These are phyloP conservation scores for Sugiyamaella lignohabitans DNA, from an alignment of 805 yeast genomes.

Conservation along the genomic window DNA sequence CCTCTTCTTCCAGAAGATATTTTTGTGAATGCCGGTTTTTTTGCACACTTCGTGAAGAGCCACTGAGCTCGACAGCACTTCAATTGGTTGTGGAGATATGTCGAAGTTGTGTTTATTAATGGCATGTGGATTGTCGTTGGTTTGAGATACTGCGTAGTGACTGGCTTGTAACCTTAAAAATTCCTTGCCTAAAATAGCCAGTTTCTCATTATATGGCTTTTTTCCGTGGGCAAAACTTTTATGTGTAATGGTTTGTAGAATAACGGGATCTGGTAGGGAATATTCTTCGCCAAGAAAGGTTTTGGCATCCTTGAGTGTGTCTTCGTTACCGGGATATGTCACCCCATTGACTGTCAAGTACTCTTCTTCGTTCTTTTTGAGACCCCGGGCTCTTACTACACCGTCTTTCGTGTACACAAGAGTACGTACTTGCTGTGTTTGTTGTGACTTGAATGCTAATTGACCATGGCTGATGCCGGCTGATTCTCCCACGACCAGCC, in stretches of 20 bases:
- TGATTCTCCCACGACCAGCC: too few species aligned
- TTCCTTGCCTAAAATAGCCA: conserved; percentile 53
- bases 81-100: conserved; percentile 23
- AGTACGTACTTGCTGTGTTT: conserved; percentile 10
- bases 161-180: conserved; percentile 26
- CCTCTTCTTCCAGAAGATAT: conserved; percentile 27
- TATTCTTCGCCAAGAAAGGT: conserved; percentile 45
- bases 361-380: conserved; percentile 63
- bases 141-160: conserved; percentile 17
- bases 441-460: background rate
- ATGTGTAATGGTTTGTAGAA: conserved; percentile 82
- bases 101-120: conserved; percentile 29
- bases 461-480: too few species aligned
- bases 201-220: conserved; percentile 82
- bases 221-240: conserved; percentile 91
- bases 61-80: conserved; percentile 25
- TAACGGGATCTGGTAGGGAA: conserved; percentile 50
- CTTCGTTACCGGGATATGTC: conserved; percentile 46
- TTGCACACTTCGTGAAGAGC: conserved; percentile 26
- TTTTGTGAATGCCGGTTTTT: conserved; percentile 23
- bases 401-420: conserved; percentile 37
- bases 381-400: conserved; percentile 58
- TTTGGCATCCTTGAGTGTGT: conserved; percentile 46
- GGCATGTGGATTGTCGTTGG: conserved; percentile 13
- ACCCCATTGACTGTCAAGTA: conserved; percentile 45